Percentiles rank a stretch among this genome's conserved stretches.
Conservation (phyloP, 1,284 basidiomycete genomes). For the Athelia psychrophila region DNA sequence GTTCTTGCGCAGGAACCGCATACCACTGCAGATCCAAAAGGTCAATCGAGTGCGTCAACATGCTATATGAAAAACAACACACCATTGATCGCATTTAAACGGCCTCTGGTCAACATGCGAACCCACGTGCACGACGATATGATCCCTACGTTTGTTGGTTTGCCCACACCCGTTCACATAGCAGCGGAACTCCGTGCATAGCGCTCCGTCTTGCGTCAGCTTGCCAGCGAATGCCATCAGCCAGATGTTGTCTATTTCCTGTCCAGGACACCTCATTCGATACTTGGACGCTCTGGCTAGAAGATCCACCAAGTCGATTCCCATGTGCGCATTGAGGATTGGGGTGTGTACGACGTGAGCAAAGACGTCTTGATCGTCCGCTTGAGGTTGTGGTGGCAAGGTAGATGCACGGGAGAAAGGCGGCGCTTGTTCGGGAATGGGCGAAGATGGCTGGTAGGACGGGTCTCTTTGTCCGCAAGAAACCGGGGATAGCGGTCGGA, state of each 20-base stretch:
- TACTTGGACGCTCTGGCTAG: constrained; percentile 52
- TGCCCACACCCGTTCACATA: constrained; percentile 62
- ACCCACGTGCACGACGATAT: constrained; percentile 69
- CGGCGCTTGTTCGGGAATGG: background rate
- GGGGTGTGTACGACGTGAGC: no score
- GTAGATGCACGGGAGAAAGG: background rate
- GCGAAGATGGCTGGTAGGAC: background rate
- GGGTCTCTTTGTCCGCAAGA: background rate
- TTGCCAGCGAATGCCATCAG: constrained; percentile 63
- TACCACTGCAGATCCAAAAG: constrained; percentile 33
- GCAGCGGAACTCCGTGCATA: constrained; percentile 59
- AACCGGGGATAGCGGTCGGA: constrained; percentile 3
- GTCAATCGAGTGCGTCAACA: constrained; percentile 6
- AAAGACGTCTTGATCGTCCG: no score
- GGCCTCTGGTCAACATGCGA: constrained; percentile 66
- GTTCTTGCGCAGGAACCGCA: constrained; percentile 67
- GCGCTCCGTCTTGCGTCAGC: constrained; percentile 52
- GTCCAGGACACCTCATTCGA: constrained; percentile 45
- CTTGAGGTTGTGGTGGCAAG: no score
- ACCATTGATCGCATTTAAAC: constrained; percentile 61
- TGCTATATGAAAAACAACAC: constrained; percentile 14
- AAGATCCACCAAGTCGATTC: constrained; percentile 51
- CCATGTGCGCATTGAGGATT: constrained; percentile 55
- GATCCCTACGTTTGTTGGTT: constrained; percentile 64
- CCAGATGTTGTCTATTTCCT: constrained; percentile 60